A percentile compares a stretch with the other conserved stretches of the same genome.
These are phyloP conservation scores for Rhododendron henanense DNA, from an alignment of 148 eudicot species.

Conservation along the genomic window DNA sequence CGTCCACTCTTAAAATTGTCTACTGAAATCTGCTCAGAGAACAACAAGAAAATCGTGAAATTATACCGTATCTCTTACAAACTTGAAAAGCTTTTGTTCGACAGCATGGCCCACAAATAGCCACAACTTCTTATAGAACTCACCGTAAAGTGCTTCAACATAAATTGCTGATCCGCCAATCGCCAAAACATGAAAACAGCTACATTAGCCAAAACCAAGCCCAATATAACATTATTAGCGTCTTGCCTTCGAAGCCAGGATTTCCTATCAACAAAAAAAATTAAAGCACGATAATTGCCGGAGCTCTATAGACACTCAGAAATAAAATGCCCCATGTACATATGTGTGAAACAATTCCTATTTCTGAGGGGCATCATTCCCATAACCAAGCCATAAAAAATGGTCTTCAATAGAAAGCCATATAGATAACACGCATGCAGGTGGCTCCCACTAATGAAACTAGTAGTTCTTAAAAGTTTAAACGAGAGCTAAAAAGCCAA, in stretches of 20 bases:
- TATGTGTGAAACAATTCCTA: background rate
- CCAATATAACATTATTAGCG: conserved; percentile 50
- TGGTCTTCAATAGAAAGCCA: background rate
- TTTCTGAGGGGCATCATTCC: background rate
- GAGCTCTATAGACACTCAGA: background rate
- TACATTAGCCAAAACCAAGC: conserved; percentile 63
- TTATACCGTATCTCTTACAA: background rate
- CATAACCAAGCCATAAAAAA: background rate
- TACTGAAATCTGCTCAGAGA: conserved; percentile 55
- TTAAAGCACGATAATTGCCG: background rate
- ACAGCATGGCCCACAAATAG: background rate
- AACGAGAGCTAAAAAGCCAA: background rate
- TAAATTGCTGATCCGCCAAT: conserved; percentile 44
- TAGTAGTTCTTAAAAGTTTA: background rate
- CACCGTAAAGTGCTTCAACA: conserved; percentile 68
- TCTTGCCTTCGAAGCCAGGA: conserved; percentile 52
- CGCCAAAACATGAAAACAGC: conserved; percentile 76
- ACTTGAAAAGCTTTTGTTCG: background rate
- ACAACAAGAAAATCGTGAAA: background rate
- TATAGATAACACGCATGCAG: background rate
- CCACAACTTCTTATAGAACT: conserved; percentile 18
- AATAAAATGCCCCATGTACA: background rate
- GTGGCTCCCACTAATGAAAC: background rate
- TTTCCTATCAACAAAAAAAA: conserved; percentile 40
- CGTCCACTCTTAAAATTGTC: conserved; percentile 75